A percentile compares a stretch with the other conserved stretches of the same genome.
Evolutionary conservation across 306 rosid genomes (phyloP).

Genomic region (Elaeagnus macrophylla): DNA sequence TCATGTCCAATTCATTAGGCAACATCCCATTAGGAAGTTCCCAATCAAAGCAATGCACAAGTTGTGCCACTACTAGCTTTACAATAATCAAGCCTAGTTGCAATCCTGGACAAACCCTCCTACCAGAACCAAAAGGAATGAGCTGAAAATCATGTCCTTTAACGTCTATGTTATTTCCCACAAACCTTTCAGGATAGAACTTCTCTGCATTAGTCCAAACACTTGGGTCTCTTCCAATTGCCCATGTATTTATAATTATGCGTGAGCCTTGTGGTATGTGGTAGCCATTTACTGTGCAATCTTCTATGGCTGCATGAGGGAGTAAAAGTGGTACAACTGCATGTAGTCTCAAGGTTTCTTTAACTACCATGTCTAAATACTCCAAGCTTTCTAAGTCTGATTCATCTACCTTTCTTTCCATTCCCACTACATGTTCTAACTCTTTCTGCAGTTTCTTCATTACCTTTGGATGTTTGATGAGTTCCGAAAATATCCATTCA

Average conservation of each 20-base stretch:
- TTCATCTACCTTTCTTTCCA: no score
- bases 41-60: no score
- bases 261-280: constrained; percentile 4
- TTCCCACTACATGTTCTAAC: no score
- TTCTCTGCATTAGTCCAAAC: neutral
- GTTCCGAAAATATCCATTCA: constrained; percentile 13
- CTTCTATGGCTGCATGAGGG: constrained; percentile 2
- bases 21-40: no score
- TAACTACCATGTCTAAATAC: neutral
- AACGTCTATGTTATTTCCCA: neutral
- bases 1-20: no score
- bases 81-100: no score
- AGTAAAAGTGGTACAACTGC: constrained; percentile 10
- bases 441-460: no score
- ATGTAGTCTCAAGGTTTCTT: constrained; percentile 17
- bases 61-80: no score
- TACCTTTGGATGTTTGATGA: constrained; percentile 11
- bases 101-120: neutral
- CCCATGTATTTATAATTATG: constrained; percentile 8
- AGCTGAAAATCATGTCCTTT: constrained; percentile 12
- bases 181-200: constrained; percentile 14
- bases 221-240: constrained; percentile 4
- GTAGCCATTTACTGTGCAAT: constrained; percentile 6
- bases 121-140: constrained; percentile 8
- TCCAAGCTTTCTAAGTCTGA: neutral